These are phyloP conservation scores for Clohesyomyces aquaticus DNA, from an alignment of 495 filamentous ascomycete species.

Conservation along the genomic window DNA sequence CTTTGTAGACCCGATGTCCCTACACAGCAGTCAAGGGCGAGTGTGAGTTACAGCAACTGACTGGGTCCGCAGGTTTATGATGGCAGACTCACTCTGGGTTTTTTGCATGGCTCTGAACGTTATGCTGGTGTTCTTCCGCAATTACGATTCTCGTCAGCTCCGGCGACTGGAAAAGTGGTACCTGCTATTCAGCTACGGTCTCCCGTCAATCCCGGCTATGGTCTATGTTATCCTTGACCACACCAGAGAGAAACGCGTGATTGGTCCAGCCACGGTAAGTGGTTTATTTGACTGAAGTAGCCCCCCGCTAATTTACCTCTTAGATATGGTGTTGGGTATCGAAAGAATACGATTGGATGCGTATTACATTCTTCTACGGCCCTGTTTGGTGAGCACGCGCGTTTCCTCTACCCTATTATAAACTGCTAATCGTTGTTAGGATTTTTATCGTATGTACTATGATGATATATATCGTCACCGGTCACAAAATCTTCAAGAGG, in stretches of 20 bases:
- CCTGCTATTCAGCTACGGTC: constrained; percentile 71
- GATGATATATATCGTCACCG: constrained; percentile 73
- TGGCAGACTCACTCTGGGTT: constrained; percentile 43
- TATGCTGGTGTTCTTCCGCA: constrained; percentile 80
- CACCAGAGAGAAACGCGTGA: constrained; percentile 58
- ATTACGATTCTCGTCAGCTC: constrained; percentile 69
- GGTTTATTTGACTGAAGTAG: neutral
- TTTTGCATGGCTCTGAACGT: constrained; percentile 89
- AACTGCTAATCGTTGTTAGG: constrained; percentile 16
- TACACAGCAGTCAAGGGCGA: too few species aligned
- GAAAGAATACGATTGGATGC: constrained; percentile 68
- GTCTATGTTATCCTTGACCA: constrained; percentile 67
- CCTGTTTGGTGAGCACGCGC: constrained; percentile 69
- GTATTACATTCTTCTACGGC: constrained; percentile 79
- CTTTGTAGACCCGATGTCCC: too few species aligned
- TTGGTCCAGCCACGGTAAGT: constrained; percentile 70
- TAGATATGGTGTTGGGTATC: constrained; percentile 85
- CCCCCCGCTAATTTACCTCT: constrained; percentile 11
- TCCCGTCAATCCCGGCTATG: constrained; percentile 72
- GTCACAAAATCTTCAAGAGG: constrained; percentile 67
- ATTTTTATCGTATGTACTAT: constrained; percentile 67
- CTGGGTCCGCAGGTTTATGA: constrained; percentile 23
- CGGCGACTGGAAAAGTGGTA: constrained; percentile 74
- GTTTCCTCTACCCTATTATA: neutral
- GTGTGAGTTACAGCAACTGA: too few species aligned